Evolutionary conservation across 2,329 filamentous ascomycete species (phyloP), one percentile per base, ranked within the genome.

Genomic region (Celoporthe dispersa): DNA sequence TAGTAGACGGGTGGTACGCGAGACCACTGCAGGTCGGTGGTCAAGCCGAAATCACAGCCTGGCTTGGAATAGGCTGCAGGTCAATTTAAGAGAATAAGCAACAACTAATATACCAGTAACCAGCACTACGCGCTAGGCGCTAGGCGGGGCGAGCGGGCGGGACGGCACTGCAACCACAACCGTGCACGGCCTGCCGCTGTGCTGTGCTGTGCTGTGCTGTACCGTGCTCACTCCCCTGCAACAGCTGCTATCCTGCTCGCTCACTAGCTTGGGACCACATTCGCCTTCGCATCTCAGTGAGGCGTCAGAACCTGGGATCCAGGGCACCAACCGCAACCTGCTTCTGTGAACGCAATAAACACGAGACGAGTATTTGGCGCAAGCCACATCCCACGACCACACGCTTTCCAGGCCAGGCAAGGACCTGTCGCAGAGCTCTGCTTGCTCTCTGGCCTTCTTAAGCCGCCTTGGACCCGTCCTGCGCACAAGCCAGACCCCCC

Each of bases 401-500:
- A 44, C 37, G n/a, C 35, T 41, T 7, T 31, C 25, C 25, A 28
- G 14, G 12, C 12, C 9, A 19, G 25, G 28, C 37, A 48, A n/a
- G 8, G 44, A 48, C 9, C 19, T 48, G 14, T 48, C 31, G 25
- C 25, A 51, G 25, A 64, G 61, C 61, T 31, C n/a, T 25, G 25
- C 28, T 12, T 44, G 61, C 61, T 28, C 57, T n/a, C 57, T 25
- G 7, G 11, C 57, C 22, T 19, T 19, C 53, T n/a, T n/a, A n/a
- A 19, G 53, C 28, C 53, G 28, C 53, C 53, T 57, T 33, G 19
- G 12, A 16, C 53, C n/a, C 53, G 53, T 19, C 25, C 28, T 8
- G 19, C 53, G 53, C 28, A 57, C 53, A 57, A 31, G 33, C 60
- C 62, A 64, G 51, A 51, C 62, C 37, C 28, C 33, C 41, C 39